phyloP scores from a whole-genome alignment of 2,329 filamentous ascomycete species.

The Fusarium irregulare region DNA sequence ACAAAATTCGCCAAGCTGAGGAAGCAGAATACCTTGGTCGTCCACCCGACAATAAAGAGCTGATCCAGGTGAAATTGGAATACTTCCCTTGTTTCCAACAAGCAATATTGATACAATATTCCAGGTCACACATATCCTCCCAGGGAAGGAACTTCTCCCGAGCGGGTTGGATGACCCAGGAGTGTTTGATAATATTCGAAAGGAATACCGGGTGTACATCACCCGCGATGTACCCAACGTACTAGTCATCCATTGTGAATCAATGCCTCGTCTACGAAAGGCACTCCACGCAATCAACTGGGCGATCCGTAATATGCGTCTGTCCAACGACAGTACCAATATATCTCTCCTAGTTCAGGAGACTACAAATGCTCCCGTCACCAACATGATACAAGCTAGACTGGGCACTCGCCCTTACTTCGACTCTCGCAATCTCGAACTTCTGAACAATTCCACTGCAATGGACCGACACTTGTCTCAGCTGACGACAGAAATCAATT shows the following conservation, averaged over 20 bases:
- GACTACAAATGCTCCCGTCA: slow-evolving; percentile 23
- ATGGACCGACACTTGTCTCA: slow-evolving; percentile 36
- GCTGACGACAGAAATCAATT: slow-evolving; percentile 35
- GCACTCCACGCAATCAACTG: slow-evolving; percentile 48
- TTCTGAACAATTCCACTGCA: slow-evolving; percentile 10
- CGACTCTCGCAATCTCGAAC: neutral
- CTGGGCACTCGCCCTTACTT: slow-evolving; percentile 43
- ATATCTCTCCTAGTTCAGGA: slow-evolving; percentile 47
- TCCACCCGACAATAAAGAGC: slow-evolving; percentile 37
- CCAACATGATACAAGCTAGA: slow-evolving; percentile 38
- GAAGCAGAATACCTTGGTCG: slow-evolving; percentile 39
- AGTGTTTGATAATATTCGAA: slow-evolving; percentile 47
- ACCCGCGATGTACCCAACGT: slow-evolving; percentile 37
- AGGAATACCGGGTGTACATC: slow-evolving; percentile 49
- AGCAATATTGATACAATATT: neutral
- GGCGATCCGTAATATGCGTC: slow-evolving; percentile 49
- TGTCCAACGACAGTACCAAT: slow-evolving; percentile 42
- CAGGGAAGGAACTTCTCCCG: slow-evolving; percentile 46
- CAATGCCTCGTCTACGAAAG: slow-evolving; percentile 41
- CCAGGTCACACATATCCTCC: slow-evolving; percentile 45
- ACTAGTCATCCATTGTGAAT: slow-evolving; percentile 44
- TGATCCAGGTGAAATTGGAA: slow-evolving; percentile 43
- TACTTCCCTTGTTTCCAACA: neutral
- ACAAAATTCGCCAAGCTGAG: slow-evolving; percentile 26
- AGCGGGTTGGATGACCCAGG: slow-evolving; percentile 39